Base-by-base conservation (phyloP, 163 green algal genomes). In the Prototheca cutis region DNA sequence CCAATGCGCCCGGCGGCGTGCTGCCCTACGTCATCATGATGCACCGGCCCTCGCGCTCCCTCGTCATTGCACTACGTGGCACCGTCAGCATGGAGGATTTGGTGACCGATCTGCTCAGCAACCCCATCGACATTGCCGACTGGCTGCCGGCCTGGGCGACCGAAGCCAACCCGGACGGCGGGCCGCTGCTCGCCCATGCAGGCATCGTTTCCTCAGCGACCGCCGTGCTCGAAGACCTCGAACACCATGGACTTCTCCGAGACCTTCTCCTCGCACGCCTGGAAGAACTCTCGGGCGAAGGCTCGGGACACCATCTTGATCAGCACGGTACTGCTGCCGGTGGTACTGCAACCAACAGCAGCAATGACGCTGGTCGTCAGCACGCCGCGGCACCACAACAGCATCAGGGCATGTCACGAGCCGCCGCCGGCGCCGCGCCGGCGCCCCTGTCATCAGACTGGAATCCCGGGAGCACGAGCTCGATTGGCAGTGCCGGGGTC, bases 21-120 rank as follows among this genome's bases (percentile, higher is more conserved):
- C 49, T 84, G 54, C 76, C 76, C 19, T 84, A 84, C 64, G 53
- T 79, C 53, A 62, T 84, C 40, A 63, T 64, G 30, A 48, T 81
- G 47, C 56, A 83, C 58, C 55, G 60, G 23, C 39, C 54, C 24
- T 52, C 40, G 45, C 70, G 72, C 40, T 40, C 60, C 28, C 55
- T 84, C 19, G 67, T 84, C 7, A 40, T 84, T 29, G 61, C 70
- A 2, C 61, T 84, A 18, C 55, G 76, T 15, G 76, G 76, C 58
- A 84, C 73, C 63, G 68, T 66, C 36, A 60, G 32, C 62, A 57
- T 73, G 59, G 61, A 76, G 59, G 53, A 76, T n/a, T 15, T 73
- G 25, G 53, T 77, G n/a, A 76, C 66, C 15, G 70, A 76, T 40
- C 55, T 77, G 30, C 55, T 76, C 25, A 48, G 28, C 24, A 59